phyloP scores from a whole-genome alignment of 78 protist genomes.

The Reticulomyxa filosa region DNA sequence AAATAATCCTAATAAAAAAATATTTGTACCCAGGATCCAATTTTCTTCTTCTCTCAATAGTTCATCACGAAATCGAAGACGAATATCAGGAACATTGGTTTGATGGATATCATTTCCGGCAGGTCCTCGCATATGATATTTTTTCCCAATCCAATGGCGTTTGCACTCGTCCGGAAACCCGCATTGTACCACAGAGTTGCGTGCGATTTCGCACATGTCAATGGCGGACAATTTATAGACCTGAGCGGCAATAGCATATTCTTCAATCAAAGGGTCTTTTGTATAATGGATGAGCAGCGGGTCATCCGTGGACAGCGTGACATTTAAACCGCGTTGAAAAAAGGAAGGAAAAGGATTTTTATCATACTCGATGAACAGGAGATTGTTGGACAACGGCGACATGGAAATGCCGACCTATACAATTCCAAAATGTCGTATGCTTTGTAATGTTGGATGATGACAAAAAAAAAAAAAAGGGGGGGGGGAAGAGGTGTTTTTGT shows the following conservation, averaged over 20 bases:
- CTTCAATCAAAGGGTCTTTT: conserved; percentile 90
- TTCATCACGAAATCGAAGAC: background rate
- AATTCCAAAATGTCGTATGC: too few species aligned
- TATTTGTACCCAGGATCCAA: too few species aligned
- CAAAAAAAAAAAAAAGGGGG: too few species aligned
- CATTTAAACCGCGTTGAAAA: conserved; percentile 41
- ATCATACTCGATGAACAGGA: conserved; percentile 54
- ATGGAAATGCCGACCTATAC: conserved; percentile 54
- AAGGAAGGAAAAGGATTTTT: conserved; percentile 62
- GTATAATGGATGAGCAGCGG: conserved; percentile 67
- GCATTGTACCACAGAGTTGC: conserved; percentile 27
- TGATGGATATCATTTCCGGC: conserved; percentile 11
- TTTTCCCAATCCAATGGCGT: background rate
- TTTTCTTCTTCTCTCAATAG: background rate
- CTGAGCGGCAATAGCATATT: conserved; percentile 59
- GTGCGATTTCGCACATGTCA: conserved; percentile 87
- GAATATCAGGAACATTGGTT: conserved; percentile 15
- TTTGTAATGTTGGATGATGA: too few species aligned
- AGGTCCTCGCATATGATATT: background rate
- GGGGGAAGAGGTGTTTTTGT: too few species aligned
- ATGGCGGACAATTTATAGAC: conserved; percentile 51
- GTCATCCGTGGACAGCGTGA: conserved; percentile 80
- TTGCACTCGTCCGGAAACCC: background rate
- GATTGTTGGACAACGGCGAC: conserved; percentile 85
- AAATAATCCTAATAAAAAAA: too few species aligned